Evolutionary conservation across 495 filamentous ascomycete genomes (phyloP), one percentile per base, ranked within the genome.

Genomic region (Hypoxylon intermedium): DNA sequence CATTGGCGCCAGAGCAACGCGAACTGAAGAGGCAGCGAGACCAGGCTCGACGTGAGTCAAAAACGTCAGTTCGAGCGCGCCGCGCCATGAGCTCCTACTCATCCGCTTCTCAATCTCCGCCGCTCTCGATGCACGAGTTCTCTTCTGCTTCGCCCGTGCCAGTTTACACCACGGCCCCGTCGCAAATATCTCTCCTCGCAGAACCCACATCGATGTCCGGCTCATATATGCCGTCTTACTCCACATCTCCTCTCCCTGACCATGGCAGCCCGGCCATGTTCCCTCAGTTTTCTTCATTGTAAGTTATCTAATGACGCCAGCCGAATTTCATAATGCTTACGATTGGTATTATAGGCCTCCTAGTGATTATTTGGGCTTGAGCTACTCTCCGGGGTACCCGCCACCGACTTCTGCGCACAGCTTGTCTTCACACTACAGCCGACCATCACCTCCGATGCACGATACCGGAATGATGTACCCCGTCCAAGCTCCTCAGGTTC

Each of bases 1-100:
- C 67, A 9, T 68, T 82, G 37, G 79, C 76, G 5, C 67, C 77
- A 3, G 78, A 80, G 58, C 78, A 80, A 58, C 72, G 79, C 40
- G 77, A 79, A 46, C 62, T 80, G 3, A 82, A 80, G 63, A 73
- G 75, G 37, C 79, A 82, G 51, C 69, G 72, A 36, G 78, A 80
- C 50, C 78, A 78, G 45, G 76, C 71, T 26, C 70, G 79, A 19
- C 72, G 75, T 41, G 71, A 72, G 46, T 72, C 72, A 30, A 80
- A 79, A 61, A 50, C 76, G 24, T 67, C 75, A 1, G 61, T 64
- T 7, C 72, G 78, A 41, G 66, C 65, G 15, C 69, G 71, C 34
- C 73, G 78, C 53, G 67, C 73, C 12, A 75, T 73, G 59, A 79
- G 77, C 64, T 67, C 53, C 1, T 72, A 72, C 51, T 73, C 76